phyloP scores from a whole-genome alignment of 1,284 basidiomycete genomes.

The Ceratobasidium sp. region DNA sequence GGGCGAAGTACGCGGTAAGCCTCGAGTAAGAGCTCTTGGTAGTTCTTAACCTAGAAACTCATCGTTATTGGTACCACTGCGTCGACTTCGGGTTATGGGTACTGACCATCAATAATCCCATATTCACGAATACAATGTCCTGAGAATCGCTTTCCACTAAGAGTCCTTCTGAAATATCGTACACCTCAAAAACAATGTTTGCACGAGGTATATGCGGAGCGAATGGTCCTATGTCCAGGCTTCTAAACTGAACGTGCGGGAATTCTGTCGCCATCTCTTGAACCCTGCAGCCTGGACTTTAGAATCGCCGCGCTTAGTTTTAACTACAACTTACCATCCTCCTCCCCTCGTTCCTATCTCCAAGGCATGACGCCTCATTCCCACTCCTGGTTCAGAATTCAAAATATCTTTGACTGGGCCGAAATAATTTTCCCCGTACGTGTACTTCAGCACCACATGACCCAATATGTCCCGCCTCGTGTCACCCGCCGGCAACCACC shows the following conservation, averaged over 20 bases:
- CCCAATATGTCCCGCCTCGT: background rate
- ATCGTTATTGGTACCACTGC: too few species aligned
- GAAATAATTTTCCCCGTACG: background rate
- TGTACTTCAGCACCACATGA: background rate
- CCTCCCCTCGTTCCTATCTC: conserved; percentile 1
- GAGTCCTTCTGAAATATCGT: background rate
- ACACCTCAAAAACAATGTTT: background rate
- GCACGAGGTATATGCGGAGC: background rate
- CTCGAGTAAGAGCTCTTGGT: background rate
- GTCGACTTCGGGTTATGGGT: too few species aligned
- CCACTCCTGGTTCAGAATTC: background rate
- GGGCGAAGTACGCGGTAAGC: background rate
- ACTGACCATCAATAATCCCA: background rate
- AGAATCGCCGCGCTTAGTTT: too few species aligned
- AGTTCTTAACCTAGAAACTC: background rate
- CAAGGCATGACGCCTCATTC: background rate
- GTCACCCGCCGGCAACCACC: conserved; percentile 20
- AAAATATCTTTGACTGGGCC: conserved; percentile 8
- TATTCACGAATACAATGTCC: conserved; percentile 10
- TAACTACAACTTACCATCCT: conserved; percentile 1
- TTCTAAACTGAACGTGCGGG: background rate
- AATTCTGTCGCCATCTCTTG: background rate
- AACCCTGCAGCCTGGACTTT: too few species aligned
- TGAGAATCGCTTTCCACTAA: conserved; percentile 4
- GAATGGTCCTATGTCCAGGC: background rate